These are phyloP conservation scores for Cichorium intybus DNA, from an alignment of 140 eudicot species.

Conservation along the genomic window DNA sequence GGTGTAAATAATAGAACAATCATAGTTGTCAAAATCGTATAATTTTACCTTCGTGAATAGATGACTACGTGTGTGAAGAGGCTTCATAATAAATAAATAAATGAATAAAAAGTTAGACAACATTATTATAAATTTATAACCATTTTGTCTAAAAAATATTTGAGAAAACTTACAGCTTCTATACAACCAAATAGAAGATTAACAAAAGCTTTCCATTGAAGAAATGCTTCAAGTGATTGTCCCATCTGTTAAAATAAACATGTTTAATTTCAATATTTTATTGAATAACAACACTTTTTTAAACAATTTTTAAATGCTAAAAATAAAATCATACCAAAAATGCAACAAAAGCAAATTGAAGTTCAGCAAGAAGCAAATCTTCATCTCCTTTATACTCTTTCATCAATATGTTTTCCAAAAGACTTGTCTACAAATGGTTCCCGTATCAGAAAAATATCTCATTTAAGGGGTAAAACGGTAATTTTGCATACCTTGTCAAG, in stretches of 20 bases:
- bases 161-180: constrained; percentile 68
- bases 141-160: not conserved
- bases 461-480: not conserved
- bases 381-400: constrained; percentile 74
- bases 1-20: not conserved
- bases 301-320: not conserved
- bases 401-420: constrained; percentile 66
- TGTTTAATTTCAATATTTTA: not conserved
- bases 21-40: constrained; percentile 1
- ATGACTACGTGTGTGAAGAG: constrained; percentile 71
- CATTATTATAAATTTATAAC: not conserved
- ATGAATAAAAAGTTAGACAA: not conserved
- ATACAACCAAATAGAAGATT: constrained; percentile 77
- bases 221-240: constrained; percentile 87
- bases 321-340: constrained; percentile 56
- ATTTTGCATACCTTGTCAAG: constrained; percentile 74
- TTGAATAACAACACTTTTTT: not conserved
- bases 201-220: constrained; percentile 85
- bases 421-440: constrained; percentile 52
- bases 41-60: constrained; percentile 74
- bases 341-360: constrained; percentile 90
- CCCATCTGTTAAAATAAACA: constrained; percentile 71
- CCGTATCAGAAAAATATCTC: not conserved
- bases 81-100: constrained; percentile 51
- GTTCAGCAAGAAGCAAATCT: constrained; percentile 81